Evolutionary conservation across 73 alveolate species (phyloP).

Genomic region (Stentor coeruleus): DNA sequence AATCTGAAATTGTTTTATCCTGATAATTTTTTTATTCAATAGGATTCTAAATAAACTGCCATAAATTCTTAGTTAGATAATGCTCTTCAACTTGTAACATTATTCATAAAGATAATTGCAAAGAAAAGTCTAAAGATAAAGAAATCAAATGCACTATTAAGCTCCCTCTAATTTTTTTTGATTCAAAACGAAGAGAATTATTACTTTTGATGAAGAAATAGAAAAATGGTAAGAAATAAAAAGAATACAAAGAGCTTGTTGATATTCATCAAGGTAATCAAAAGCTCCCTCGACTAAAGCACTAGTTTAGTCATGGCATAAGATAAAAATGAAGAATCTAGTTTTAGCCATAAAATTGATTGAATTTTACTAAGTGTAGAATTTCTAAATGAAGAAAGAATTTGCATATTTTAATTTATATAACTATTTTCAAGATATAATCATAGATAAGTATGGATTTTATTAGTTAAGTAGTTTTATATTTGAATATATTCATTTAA

Average conservation of each 20-base stretch:
- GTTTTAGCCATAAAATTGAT: background rate
- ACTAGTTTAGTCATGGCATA: background rate
- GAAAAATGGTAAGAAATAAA: background rate
- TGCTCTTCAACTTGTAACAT: background rate
- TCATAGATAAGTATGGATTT: background rate
- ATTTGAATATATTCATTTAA: background rate
- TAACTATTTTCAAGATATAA: background rate
- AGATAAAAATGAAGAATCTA: background rate
- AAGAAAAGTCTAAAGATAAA: background rate
- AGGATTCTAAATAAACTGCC: too few species aligned
- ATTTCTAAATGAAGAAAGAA: constrained; percentile 2
- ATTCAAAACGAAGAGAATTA: constrained; percentile 10
- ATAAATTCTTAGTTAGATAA: background rate
- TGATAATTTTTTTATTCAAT: too few species aligned
- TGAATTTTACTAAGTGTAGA: background rate
- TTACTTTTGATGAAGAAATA: background rate
- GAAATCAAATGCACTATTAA: background rate
- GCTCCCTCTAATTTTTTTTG: background rate
- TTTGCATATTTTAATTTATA: background rate
- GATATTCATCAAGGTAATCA: background rate
- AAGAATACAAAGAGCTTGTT: background rate
- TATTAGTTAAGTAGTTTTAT: background rate
- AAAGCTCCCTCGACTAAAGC: background rate
- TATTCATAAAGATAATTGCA: background rate
- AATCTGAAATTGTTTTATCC: too few species aligned